Base-by-base conservation (phyloP, 2,329 filamentous ascomycete species). In the Alternaria novae-zelandiae region DNA sequence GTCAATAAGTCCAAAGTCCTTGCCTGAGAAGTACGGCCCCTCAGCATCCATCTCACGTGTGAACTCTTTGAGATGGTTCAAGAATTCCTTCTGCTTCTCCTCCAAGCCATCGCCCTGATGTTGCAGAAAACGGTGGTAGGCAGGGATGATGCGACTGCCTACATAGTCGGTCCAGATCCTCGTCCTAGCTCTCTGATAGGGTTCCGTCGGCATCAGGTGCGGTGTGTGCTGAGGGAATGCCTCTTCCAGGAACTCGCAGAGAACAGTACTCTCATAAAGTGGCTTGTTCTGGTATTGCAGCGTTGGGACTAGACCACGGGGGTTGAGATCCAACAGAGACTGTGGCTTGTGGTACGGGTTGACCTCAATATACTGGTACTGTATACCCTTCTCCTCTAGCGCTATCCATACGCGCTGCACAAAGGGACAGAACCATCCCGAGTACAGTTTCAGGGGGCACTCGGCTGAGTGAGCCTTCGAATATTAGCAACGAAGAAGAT, bases 191-290 rank as follows among this genome's bases (percentile, higher is more conserved):
- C 86, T 84, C 57, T 88, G 84, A 71, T 92, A 94, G 0, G 87
- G 82, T 59, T 89, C 87, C 0, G 78, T 72, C 0, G 91, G 89
- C 10, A 92, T 79, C 5, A 94, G 77, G 2, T 79, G 76, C 2
- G 83, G 83, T 57, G 58, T 82, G 78, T 73, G 84, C 5, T 83
- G 82, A 0, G 85, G 81, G 64, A 88, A 93, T 0, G 87, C 88
- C 65, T 94, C 91, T 67, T 95, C 89, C 1, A 95, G 83, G 68
- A 92, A 95, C 76, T 94, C 91, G 79, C 88, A 89, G 41, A 95
- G 85, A 50, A 94, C 86, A 8, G 83, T 87, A 72, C 89, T 91
- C 77, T 95, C 91, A 70, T 91, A 93, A 7, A 94, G 82, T 0
- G 90, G 87, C 74, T 88, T 89, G 67, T 75, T 74, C 43, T 81